Percentiles rank a stretch among this genome's conserved stretches.
Evolutionary conservation across 768 basidiomycete species (phyloP).

Genomic region (Trametes elegans): DNA sequence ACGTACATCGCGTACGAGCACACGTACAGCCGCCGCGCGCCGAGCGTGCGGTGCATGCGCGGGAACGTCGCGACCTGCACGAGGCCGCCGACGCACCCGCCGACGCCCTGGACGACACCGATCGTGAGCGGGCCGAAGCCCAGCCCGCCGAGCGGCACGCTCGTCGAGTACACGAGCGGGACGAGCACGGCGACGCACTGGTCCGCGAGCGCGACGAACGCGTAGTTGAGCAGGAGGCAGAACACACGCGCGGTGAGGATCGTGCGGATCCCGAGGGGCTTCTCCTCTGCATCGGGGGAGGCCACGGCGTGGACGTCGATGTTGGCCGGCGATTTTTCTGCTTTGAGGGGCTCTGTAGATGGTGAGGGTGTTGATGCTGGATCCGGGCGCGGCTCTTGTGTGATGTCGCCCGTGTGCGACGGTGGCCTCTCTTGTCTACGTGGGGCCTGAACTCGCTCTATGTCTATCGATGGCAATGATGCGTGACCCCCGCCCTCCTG

Average conservation of each 20-base stretch:
- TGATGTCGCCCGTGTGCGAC: background rate
- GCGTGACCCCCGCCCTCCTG: background rate
- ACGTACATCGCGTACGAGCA: slow-evolving; percentile 29
- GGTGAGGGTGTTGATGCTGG: no score
- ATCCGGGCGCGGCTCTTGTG: background rate
- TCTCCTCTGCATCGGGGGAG: background rate
- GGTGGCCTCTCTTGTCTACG: background rate
- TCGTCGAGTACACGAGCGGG: slow-evolving; percentile 40
- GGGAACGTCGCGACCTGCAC: slow-evolving; percentile 36
- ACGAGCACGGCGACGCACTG: slow-evolving; percentile 35
- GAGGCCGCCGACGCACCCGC: slow-evolving; percentile 33
- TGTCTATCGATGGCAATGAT: background rate
- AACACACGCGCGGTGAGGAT: slow-evolving; percentile 31
- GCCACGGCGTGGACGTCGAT: background rate
- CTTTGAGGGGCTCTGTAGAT: no score
- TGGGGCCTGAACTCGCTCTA: background rate
- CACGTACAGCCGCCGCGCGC: slow-evolving; percentile 32
- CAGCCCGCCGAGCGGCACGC: slow-evolving; percentile 36
- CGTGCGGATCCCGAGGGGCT: slow-evolving; percentile 21
- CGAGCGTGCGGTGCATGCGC: slow-evolving; percentile 29
- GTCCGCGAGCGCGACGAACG: slow-evolving; percentile 35
- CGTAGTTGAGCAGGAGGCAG: slow-evolving; percentile 38
- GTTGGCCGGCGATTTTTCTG: background rate
- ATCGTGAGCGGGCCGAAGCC: slow-evolving; percentile 37
- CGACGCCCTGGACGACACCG: slow-evolving; percentile 35